phyloP scores from a whole-genome alignment of 2,329 filamentous ascomycete species.

The Aspergillus ibericus region DNA sequence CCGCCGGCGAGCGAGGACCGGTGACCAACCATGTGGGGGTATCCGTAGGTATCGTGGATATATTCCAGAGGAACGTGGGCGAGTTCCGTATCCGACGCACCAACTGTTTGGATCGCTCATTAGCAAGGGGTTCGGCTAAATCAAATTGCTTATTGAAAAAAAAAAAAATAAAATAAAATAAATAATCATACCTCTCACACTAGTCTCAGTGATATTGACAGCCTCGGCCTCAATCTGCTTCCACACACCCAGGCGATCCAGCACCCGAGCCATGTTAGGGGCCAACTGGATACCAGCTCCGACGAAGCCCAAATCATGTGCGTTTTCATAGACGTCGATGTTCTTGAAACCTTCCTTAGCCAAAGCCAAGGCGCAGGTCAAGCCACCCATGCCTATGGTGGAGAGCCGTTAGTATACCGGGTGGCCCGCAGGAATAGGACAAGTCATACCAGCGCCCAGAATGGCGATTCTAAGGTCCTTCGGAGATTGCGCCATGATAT shows the following conservation, averaged over 20 bases:
- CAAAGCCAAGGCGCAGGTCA: constrained; percentile 69
- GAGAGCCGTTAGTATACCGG: background rate
- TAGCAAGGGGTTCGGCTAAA: background rate
- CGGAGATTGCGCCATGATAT: constrained; percentile 27
- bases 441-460: constrained; percentile 44
- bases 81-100: constrained; percentile 67
- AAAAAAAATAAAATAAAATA: too few species aligned
- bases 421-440: background rate
- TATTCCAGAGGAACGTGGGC: constrained; percentile 69
- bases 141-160: background rate
- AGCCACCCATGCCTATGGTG: constrained; percentile 66
- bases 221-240: constrained; percentile 67
- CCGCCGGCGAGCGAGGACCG: constrained; percentile 68
- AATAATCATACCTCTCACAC: constrained; percentile 65
- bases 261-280: constrained; percentile 76
- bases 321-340: constrained; percentile 72
- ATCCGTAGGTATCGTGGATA: constrained; percentile 67
- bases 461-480: constrained; percentile 47
- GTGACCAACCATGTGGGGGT: constrained; percentile 79
- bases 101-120: constrained; percentile 49
- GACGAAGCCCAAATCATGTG: constrained; percentile 73
- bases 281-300: constrained; percentile 83
- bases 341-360: constrained; percentile 74
- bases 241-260: constrained; percentile 74
- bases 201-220: constrained; percentile 69